These are phyloP conservation scores for Plectosphaerella sp. DNA, from an alignment of 2,329 filamentous ascomycete genomes.

Conservation along the genomic window DNA sequence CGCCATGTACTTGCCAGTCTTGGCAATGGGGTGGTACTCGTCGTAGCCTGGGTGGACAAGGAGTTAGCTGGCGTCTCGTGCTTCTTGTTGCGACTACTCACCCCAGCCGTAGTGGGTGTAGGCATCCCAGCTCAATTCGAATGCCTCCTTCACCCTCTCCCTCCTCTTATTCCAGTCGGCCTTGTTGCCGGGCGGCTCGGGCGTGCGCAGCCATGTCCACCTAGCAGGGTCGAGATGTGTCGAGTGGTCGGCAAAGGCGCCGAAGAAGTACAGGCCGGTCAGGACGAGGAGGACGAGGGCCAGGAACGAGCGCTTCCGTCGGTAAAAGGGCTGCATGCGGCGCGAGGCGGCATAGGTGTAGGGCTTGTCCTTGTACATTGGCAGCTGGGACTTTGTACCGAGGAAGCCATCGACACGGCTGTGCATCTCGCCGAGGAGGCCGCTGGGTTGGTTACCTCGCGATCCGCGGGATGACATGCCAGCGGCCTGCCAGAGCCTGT, in stretches of 20 bases:
- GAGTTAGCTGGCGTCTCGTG: constrained; percentile 18
- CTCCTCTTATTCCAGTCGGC: constrained; percentile 75
- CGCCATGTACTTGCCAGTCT: constrained; percentile 78
- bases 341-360: constrained; percentile 63
- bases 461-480: constrained; percentile 34
- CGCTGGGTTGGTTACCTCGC: constrained; percentile 24
- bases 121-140: constrained; percentile 85
- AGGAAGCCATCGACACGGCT: constrained; percentile 63
- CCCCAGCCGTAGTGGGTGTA: constrained; percentile 95
- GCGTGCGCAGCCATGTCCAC: constrained; percentile 55
- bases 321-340: constrained; percentile 55
- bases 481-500: constrained; percentile 59
- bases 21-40: constrained; percentile 79
- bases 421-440: constrained; percentile 49
- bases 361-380: constrained; percentile 99
- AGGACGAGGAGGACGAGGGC: constrained; percentile 52
- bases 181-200: constrained; percentile 33
- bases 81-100: constrained; percentile 36
- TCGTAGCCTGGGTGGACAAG: constrained; percentile 58
- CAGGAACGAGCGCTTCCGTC: constrained; percentile 55
- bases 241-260: constrained; percentile 45
- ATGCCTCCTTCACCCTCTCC: constrained; percentile 81
- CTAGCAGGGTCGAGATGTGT: constrained; percentile 26
- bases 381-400: constrained; percentile 57
- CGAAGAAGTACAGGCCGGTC: constrained; percentile 64